Evolutionary conservation across 805 yeast genomes (phyloP).

Genomic region (Wilhelminamyces savonicus): DNA sequence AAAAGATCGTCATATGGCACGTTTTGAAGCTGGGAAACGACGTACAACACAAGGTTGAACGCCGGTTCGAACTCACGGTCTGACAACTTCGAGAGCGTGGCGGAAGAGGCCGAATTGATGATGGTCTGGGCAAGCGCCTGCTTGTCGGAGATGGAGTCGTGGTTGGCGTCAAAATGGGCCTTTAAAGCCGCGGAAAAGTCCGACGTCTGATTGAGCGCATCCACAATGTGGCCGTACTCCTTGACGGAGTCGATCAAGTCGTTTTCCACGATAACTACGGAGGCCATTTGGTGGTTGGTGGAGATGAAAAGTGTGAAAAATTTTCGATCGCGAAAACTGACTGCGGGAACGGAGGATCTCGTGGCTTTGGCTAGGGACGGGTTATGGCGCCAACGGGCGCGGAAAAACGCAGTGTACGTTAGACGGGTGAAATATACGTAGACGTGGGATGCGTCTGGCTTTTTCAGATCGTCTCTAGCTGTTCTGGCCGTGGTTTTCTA

Average conservation of each 20-base stretch:
- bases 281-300: slow-evolving; percentile 27
- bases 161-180: slow-evolving; percentile 13
- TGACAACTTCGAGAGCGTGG: slow-evolving; percentile 25
- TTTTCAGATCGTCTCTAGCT: too few species aligned
- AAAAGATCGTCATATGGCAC: slow-evolving; percentile 16
- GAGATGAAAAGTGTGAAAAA: neutral
- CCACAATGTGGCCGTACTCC: slow-evolving; percentile 35
- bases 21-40: slow-evolving; percentile 26
- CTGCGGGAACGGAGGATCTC: too few species aligned
- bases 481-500: too few species aligned
- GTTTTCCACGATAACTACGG: slow-evolving; percentile 39
- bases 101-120: slow-evolving; percentile 20
- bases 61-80: slow-evolving; percentile 42
- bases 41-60: slow-evolving; percentile 34
- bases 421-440: too few species aligned
- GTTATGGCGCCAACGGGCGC: too few species aligned
- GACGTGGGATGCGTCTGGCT: too few species aligned
- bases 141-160: slow-evolving; percentile 20
- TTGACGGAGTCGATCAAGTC: slow-evolving; percentile 34
- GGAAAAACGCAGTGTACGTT: too few species aligned
- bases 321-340: too few species aligned
- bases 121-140: slow-evolving; percentile 21
- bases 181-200: slow-evolving; percentile 22
- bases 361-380: too few species aligned
- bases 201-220: slow-evolving; percentile 20